These are phyloP conservation scores for Fusarium sp. DNA, from an alignment of 2,329 filamentous ascomycete genomes.

Conservation along the genomic window DNA sequence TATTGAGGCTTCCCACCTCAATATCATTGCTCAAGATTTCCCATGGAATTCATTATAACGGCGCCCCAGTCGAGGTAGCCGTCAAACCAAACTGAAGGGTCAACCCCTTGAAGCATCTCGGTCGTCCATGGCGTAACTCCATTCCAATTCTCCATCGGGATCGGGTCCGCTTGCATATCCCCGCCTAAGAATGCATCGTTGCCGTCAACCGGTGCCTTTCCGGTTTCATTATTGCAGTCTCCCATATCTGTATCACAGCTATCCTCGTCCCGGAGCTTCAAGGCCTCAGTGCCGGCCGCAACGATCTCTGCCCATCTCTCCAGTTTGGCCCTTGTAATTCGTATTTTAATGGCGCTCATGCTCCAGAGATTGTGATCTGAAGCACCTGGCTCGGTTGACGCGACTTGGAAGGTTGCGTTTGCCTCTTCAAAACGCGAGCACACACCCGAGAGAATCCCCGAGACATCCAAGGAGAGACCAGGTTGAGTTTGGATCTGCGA, in stretches of 20 bases:
- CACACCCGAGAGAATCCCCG: slow-evolving; percentile 55
- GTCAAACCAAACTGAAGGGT: slow-evolving; percentile 51
- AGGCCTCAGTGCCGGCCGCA: too few species aligned
- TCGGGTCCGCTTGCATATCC: slow-evolving; percentile 40
- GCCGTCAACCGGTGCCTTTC: neutral
- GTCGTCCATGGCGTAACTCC: slow-evolving; percentile 45
- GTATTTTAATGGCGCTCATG: slow-evolving; percentile 59
- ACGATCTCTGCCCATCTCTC: too few species aligned
- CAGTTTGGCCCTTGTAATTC: slow-evolving; percentile 59
- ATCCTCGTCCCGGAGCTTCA: too few species aligned
- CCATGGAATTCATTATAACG: slow-evolving; percentile 48
- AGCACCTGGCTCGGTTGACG: slow-evolving; percentile 46
- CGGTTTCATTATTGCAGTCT: slow-evolving; percentile 1
- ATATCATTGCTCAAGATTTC: slow-evolving; percentile 41
- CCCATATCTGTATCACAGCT: too few species aligned
- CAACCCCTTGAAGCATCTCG: slow-evolving; percentile 48
- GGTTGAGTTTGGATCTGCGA: slow-evolving; percentile 57
- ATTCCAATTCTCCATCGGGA: slow-evolving; percentile 42
- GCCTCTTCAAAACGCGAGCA: slow-evolving; percentile 58
- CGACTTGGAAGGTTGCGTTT: slow-evolving; percentile 50
- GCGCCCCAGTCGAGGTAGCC: slow-evolving; percentile 52
- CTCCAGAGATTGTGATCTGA: slow-evolving; percentile 62
- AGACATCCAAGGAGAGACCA: slow-evolving; percentile 58
- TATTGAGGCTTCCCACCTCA: too few species aligned
- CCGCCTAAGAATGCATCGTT: slow-evolving; percentile 16